These are phyloP conservation scores for Pachyrhizus erosus DNA, from an alignment of 306 rosid genomes.

Conservation along the genomic window DNA sequence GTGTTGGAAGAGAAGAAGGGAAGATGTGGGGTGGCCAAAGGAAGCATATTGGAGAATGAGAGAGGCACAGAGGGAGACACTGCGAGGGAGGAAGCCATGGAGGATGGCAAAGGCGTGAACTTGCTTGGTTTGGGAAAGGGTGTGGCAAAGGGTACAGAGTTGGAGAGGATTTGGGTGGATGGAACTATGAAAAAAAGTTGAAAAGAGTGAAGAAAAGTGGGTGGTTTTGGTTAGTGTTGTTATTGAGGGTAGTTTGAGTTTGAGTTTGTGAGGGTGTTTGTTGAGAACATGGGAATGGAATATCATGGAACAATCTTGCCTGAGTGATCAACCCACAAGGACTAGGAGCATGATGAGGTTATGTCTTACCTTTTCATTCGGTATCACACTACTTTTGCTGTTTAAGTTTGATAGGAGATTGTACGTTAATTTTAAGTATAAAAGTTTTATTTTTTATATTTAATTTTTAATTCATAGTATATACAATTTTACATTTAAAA, in stretches of 20 bases:
- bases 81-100: constrained; percentile 67
- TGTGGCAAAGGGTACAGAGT: constrained; percentile 41
- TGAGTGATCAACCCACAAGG: background rate
- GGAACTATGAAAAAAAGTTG: constrained; percentile 12
- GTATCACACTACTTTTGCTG: no score
- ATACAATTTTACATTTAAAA: no score
- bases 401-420: no score
- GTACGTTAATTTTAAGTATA: no score
- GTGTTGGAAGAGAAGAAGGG: constrained; percentile 59
- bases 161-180: constrained; percentile 57
- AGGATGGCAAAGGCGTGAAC: constrained; percentile 67
- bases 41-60: constrained; percentile 77
- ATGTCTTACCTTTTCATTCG: no score
- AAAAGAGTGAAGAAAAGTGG: constrained; percentile 16
- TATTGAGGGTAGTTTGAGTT: constrained; percentile 6
- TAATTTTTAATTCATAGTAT: no score
- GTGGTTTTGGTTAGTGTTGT: constrained; percentile 8
- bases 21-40: constrained; percentile 46
- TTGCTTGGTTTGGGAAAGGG: constrained; percentile 70
- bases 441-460: no score
- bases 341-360: background rate
- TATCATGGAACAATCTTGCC: constrained; percentile 37
- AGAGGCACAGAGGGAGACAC: constrained; percentile 77
- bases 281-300: constrained; percentile 45
- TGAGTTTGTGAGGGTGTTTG: constrained; percentile 28